These are phyloP conservation scores for Pterula multifida DNA, from an alignment of 1,284 basidiomycete species.

Conservation along the genomic window DNA sequence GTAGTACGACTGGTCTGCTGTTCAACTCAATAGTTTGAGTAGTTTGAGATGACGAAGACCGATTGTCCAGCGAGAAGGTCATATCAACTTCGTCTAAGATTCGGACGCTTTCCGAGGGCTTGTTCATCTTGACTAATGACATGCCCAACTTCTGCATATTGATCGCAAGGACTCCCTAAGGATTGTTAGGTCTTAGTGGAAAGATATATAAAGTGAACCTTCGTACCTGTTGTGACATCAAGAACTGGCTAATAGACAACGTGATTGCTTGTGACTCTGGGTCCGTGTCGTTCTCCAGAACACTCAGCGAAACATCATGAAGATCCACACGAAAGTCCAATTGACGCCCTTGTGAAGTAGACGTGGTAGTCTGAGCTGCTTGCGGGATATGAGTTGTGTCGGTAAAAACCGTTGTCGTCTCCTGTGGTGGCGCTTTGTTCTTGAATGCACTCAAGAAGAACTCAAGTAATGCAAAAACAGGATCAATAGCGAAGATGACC, in stretches of 20 bases:
- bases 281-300: conserved; percentile 81
- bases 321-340: conserved; percentile 78
- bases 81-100: conserved; percentile 93
- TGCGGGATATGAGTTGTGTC: neutral
- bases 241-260: conserved; percentile 73
- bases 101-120: conserved; percentile 71
- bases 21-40: conserved; percentile 79
- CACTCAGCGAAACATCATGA: conserved; percentile 82
- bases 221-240: conserved; percentile 83
- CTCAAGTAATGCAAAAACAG: conserved; percentile 77
- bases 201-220: neutral
- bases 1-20: conserved; percentile 79
- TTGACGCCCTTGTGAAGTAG: conserved; percentile 3
- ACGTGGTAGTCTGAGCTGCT: neutral
- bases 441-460: conserved; percentile 71
- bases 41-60: conserved; percentile 61
- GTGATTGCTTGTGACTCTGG: conserved; percentile 81
- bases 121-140: conserved; percentile 89
- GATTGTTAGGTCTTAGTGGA: neutral
- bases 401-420: neutral
- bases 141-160: conserved; percentile 82
- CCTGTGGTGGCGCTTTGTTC: conserved; percentile 14
- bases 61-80: conserved; percentile 79
- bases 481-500: conserved; percentile 90
- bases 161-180: conserved; percentile 71